Evolutionary conservation across 2,329 filamentous ascomycete genomes (phyloP).

Genomic region (Cryphonectria carpinicola): DNA sequence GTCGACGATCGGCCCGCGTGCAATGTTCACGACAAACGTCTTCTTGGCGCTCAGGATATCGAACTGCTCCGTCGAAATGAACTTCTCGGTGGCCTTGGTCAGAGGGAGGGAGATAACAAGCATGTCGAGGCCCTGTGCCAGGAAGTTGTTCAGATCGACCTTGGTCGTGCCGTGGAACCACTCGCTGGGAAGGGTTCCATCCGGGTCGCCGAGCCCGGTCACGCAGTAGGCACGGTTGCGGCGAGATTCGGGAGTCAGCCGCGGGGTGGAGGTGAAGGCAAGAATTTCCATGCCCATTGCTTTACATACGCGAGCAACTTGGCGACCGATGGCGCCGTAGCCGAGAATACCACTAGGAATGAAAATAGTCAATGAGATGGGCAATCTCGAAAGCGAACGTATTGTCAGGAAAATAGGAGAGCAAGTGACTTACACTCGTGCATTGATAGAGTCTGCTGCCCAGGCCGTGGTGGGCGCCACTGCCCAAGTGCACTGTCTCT

Average conservation of each 20-base stretch:
- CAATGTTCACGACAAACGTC: conserved; percentile 68
- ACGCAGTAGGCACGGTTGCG: conserved; percentile 64
- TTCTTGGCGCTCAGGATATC: conserved; percentile 43
- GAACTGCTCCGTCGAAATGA: conserved; percentile 50
- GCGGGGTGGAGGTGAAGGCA: conserved; percentile 66
- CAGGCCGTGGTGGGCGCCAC: background rate
- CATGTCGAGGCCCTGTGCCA: conserved; percentile 47
- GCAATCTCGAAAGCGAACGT: too few relatives aligned
- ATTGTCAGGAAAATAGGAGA: background rate
- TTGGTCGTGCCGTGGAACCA: conserved; percentile 46
- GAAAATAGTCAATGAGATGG: background rate
- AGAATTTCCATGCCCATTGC: conserved; percentile 69
- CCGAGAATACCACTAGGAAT: conserved; percentile 41
- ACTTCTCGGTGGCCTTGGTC: conserved; percentile 40
- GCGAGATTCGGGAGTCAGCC: conserved; percentile 60
- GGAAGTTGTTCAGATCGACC: conserved; percentile 44
- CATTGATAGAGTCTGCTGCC: conserved; percentile 19
- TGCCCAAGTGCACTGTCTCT: conserved; percentile 38
- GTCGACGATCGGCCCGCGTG: conserved; percentile 52
- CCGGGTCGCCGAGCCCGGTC: conserved; percentile 59
- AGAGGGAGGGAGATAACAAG: conserved; percentile 47
- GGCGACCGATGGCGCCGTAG: conserved; percentile 49
- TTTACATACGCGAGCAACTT: conserved; percentile 51
- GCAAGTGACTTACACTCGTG: conserved; percentile 21
- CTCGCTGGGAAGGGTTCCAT: conserved; percentile 43